Percentiles rank a stretch among this genome's conserved stretches.
phyloP scores from a whole-genome alignment of 2,329 filamentous ascomycete species.

The Venturia asperata region DNA sequence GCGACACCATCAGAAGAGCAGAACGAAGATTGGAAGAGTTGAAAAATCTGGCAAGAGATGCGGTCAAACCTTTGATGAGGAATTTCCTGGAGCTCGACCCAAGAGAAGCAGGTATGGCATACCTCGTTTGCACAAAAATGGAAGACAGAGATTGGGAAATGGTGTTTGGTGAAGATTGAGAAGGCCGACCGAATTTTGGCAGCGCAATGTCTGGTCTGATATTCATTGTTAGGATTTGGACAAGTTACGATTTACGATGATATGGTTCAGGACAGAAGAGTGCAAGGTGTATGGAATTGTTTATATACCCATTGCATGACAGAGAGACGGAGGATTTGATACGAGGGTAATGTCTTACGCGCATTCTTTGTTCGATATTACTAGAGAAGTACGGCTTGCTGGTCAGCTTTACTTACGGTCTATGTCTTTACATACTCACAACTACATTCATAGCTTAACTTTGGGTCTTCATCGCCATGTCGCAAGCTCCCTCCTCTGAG shows the following conservation, averaged over 20 bases:
- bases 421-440: background rate
- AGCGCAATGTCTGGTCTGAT: background rate
- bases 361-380: background rate
- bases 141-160: conserved; percentile 53
- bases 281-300: conserved; percentile 10
- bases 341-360: conserved; percentile 4
- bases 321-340: background rate
- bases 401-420: background rate
- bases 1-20: conserved; percentile 79
- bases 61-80: conserved; percentile 77
- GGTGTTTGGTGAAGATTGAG: conserved; percentile 39
- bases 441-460: background rate
- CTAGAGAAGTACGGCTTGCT: background rate
- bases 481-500: background rate
- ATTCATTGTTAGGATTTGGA: conserved; percentile 3
- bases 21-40: conserved; percentile 84
- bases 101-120: conserved; percentile 49
- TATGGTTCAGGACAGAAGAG: background rate
- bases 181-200: background rate
- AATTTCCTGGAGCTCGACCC: conserved; percentile 74
- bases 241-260: conserved; percentile 12
- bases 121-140: conserved; percentile 58
- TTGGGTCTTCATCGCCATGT: background rate
- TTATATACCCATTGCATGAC: conserved; percentile 11
- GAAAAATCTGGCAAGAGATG: conserved; percentile 73